phyloP scores from a whole-genome alignment of 257 asterid species.

The Capsicum baccatum region DNA sequence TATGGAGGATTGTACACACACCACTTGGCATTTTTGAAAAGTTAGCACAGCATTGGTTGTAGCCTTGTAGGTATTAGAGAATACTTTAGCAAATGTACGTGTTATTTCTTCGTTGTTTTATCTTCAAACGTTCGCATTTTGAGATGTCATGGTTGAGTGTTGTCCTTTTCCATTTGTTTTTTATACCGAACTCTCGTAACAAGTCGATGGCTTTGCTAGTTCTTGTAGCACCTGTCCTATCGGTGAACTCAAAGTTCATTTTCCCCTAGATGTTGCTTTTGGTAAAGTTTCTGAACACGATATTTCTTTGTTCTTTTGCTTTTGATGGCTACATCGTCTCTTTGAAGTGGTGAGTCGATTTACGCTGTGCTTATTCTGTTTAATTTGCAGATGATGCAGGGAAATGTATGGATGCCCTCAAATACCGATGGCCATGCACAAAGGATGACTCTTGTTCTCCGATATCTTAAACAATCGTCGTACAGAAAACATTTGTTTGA shows the following conservation, averaged over 20 bases:
- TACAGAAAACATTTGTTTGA: constrained; percentile 44
- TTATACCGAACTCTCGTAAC: background rate
- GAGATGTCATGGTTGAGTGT: background rate
- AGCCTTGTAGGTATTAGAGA: no score
- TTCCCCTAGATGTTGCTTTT: background rate
- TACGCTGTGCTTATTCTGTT: background rate
- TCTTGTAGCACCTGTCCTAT: background rate
- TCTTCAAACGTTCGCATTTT: background rate
- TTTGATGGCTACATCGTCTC: background rate
- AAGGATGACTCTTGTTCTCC: constrained; percentile 46
- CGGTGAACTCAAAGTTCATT: background rate
- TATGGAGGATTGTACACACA: no score
- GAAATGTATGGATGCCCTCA: constrained; percentile 48
- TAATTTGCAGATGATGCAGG: constrained; percentile 56
- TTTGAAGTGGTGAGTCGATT: constrained; percentile 18
- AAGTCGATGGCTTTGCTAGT: background rate
- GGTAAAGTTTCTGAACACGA: no score
- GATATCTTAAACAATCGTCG: constrained; percentile 47
- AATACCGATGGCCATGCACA: constrained; percentile 43
- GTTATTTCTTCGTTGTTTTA: background rate
- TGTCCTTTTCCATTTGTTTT: background rate
- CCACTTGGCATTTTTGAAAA: no score
- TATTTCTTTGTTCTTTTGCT: background rate
- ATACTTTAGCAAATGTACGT: background rate
- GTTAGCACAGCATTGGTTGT: no score